Conservation (phyloP, 2,329 filamentous ascomycete genomes). For the Neofusicoccum cordaticola region DNA sequence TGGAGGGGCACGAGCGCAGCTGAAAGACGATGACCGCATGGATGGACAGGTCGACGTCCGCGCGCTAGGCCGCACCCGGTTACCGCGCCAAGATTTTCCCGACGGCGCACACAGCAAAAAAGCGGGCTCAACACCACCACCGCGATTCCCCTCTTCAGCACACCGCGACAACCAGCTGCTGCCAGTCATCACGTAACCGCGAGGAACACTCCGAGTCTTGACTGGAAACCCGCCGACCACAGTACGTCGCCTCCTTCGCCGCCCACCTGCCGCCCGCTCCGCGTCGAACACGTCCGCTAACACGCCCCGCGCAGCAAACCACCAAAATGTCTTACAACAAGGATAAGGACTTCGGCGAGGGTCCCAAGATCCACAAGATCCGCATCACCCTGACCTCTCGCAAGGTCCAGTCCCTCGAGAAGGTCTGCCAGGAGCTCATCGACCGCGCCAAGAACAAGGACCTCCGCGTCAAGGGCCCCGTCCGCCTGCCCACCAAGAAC, state of each 20-base stretch:
- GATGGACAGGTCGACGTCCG: neutral
- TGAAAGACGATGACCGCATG: constrained; percentile 14
- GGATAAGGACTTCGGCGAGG: constrained; percentile 90
- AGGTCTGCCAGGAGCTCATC: constrained; percentile 92
- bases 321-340: constrained; percentile 58
- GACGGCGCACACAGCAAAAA: constrained; percentile 21
- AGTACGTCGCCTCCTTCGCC: constrained; percentile 13
- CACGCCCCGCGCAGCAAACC: constrained; percentile 15
- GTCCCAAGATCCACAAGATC: constrained; percentile 96
- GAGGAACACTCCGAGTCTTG: constrained; percentile 47
- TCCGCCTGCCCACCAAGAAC: constrained; percentile 95
- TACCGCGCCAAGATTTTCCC: constrained; percentile 43
- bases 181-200: constrained; percentile 56
- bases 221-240: constrained; percentile 35
- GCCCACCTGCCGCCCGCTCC: neutral
- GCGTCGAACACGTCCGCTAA: constrained; percentile 7
- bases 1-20: neutral
- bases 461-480: constrained; percentile 95
- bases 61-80: constrained; percentile 23
- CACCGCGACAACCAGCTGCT: constrained; percentile 22
- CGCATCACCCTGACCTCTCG: constrained; percentile 94
- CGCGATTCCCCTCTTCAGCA: constrained; percentile 19
- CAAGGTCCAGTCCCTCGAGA: constrained; percentile 95
- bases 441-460: constrained; percentile 99
- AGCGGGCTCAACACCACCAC: constrained; percentile 19